Percentiles rank a stretch among this genome's conserved stretches.
phyloP scores from a whole-genome alignment of 1,284 basidiomycete species.

The Moesziomyces globuligerus region DNA sequence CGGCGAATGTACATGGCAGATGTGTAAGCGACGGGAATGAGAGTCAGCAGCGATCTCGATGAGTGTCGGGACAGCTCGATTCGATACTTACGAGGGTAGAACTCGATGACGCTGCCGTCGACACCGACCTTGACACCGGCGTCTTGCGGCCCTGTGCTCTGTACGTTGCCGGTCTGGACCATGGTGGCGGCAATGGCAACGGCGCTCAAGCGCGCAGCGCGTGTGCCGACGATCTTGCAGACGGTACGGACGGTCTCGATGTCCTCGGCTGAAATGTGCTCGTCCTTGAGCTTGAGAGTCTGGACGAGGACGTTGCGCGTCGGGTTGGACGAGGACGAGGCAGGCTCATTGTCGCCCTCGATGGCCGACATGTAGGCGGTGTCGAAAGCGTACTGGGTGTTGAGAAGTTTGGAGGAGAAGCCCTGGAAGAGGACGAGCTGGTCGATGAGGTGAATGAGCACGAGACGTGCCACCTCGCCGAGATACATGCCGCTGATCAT shows the following conservation, averaged over 20 bases:
- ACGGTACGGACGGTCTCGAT: constrained; percentile 84
- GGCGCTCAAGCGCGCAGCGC: constrained; percentile 85
- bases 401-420: constrained; percentile 77
- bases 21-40: constrained; percentile 73
- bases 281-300: constrained; percentile 73
- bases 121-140: constrained; percentile 51
- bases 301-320: constrained; percentile 74
- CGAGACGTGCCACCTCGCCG: constrained; percentile 88
- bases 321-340: constrained; percentile 38
- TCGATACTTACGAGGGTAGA: constrained; percentile 63
- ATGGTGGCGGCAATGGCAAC: constrained; percentile 87
- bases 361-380: constrained; percentile 89
- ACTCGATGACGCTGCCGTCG: constrained; percentile 78
- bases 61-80: too few species aligned
- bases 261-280: constrained; percentile 69
- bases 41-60: too few species aligned
- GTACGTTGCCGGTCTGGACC: constrained; percentile 78
- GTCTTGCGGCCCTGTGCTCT: constrained; percentile 66
- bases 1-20: too few species aligned
- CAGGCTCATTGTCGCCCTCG: constrained; percentile 71
- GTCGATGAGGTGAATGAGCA: constrained; percentile 87
- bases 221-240: constrained; percentile 78
- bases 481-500: constrained; percentile 99
- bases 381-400: constrained; percentile 92
- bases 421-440: constrained; percentile 79